phyloP scores from a whole-genome alignment of 83 land plant species.

The Larix sibirica region DNA sequence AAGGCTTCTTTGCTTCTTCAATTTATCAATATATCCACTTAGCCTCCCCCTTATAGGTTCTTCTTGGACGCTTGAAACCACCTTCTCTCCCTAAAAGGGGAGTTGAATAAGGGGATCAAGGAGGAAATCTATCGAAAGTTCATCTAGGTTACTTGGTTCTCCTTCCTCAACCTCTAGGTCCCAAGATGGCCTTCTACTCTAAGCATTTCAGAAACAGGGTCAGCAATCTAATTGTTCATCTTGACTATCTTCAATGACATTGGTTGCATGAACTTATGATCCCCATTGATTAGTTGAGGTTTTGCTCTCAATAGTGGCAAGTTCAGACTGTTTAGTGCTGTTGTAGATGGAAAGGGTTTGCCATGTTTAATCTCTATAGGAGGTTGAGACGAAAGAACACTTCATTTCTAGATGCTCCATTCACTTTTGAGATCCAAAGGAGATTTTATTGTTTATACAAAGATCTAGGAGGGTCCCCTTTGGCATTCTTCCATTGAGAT shows the following conservation, averaged over 20 bases:
- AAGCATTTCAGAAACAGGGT: not conserved
- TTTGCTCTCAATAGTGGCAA: not conserved
- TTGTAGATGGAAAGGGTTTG: not conserved
- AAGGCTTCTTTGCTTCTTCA: not conserved
- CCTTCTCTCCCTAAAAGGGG: not conserved
- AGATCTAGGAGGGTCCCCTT: not conserved
- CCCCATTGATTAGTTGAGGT: not conserved
- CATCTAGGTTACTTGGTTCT: not conserved
- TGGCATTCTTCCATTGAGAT: not conserved
- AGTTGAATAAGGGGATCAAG: not conserved
- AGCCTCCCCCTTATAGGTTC: not conserved
- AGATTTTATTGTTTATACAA: not conserved
- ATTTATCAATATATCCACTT: not conserved
- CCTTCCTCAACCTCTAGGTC: not conserved
- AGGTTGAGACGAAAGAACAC: not conserved
- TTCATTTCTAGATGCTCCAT: not conserved
- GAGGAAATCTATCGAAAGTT: not conserved
- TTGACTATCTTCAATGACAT: not conserved
- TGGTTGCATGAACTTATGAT: not conserved
- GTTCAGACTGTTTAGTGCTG: not conserved
- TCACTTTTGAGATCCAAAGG: not conserved
- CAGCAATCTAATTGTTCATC: not conserved
- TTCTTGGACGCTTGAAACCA: not conserved
- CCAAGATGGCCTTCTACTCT: not conserved
- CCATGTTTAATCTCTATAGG: not conserved